Conservation (phyloP, 2,329 filamentous ascomycete genomes). For the Fusarium euwallaceae region DNA sequence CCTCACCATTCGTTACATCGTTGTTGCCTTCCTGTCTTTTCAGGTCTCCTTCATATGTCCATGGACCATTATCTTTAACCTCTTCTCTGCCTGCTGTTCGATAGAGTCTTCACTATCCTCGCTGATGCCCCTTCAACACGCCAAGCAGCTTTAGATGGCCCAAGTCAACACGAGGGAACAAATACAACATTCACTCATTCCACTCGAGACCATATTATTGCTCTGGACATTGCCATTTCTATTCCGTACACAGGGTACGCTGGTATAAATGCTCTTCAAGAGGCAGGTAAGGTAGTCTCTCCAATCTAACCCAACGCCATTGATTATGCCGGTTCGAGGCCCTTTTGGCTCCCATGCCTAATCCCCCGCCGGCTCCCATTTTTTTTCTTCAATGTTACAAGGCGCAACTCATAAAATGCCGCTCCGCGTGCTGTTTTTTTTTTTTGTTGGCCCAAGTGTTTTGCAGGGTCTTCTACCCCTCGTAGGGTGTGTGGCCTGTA, state of each 20-base stretch:
- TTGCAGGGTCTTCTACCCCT: neutral
- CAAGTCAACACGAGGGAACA: neutral
- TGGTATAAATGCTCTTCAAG: slow-evolving; percentile 30
- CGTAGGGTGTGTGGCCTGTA: neutral
- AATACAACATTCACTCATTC: neutral
- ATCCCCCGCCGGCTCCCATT: slow-evolving; percentile 22
- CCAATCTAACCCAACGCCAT: slow-evolving; percentile 47
- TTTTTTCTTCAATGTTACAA: slow-evolving; percentile 39
- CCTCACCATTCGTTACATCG: neutral
- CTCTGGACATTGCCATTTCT: slow-evolving; percentile 1
- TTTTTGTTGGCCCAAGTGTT: slow-evolving; percentile 1
- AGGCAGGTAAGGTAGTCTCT: slow-evolving; percentile 28
- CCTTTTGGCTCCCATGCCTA: slow-evolving; percentile 12
- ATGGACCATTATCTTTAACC: neutral
- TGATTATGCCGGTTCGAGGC: slow-evolving; percentile 38
- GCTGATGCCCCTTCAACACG: neutral
- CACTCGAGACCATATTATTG: neutral
- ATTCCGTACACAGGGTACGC: slow-evolving; percentile 17
- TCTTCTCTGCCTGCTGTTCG: neutral
- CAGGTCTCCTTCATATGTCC: neutral
- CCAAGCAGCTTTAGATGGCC: accelerated
- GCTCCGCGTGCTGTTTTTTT: slow-evolving; percentile 27
- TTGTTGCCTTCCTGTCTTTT: neutral
- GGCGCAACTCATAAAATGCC: slow-evolving; percentile 28
- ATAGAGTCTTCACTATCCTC: neutral